Base-by-base conservation (phyloP, 768 basidiomycete species). In the Rhodotorula taiwanensis region DNA sequence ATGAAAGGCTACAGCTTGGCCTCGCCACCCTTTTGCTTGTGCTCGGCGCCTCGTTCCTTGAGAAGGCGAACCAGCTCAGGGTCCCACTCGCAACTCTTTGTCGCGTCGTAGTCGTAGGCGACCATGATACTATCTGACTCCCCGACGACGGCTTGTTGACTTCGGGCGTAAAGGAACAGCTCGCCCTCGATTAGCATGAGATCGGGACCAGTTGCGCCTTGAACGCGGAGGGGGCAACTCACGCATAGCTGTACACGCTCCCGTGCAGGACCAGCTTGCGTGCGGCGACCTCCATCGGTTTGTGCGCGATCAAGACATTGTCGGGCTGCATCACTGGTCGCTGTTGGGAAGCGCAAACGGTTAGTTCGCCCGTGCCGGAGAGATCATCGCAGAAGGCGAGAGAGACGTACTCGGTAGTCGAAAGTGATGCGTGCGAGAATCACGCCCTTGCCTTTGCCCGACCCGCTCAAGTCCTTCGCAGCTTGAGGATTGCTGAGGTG, bases 381-480 rank as follows among this genome's bases (percentile, higher is more conserved):
- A 33, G 16, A 23, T 3, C 5, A 15, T 18, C 31, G 20, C 14
- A 53, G n/a, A 20, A n/a, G n/a, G n/a, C n/a, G 7, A 43, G 42
- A 43, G 23, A 15, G 36, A 58, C 64, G 41, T 20, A 60, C 54
- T 16, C 51, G 42, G 34, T 65, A 65, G 36, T 65, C 58, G 54
- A 56, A 65, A 3, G 30, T 47, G 25, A 65, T 44, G 3, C 50
- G 33, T 4, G 54, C 64, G 28, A 65, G 51, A 30, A 65, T 65
- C 16, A 60, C 58, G 0, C 64, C 64, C 20, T 60, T 65, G 20
- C 64, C 58, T 44, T 65, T 65, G 15, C 64, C 64, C 8, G 39
- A n/a, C 21, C 64, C 64, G 36, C 36, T 14, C 14, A 65, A 34
- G 34, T 60, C 58, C 21, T 50, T 39, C 28, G 54, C 64, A 9